A percentile compares a stretch with the other conserved stretches of the same genome.
These are phyloP conservation scores for Globisporangium barbulae DNA, from an alignment of 352 stramenopile species.

Conservation along the genomic window DNA sequence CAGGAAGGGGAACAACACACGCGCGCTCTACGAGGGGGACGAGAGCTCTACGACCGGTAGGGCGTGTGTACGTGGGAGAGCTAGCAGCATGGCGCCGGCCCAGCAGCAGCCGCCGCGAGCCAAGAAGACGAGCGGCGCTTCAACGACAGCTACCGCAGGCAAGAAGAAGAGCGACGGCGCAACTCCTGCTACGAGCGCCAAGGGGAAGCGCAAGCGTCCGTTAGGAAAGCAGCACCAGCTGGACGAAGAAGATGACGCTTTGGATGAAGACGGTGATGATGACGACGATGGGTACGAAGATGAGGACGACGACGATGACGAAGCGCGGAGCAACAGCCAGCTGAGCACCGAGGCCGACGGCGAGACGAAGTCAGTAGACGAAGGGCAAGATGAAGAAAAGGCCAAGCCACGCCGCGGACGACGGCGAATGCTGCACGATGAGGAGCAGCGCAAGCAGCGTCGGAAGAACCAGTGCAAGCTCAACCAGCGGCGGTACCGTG, in stretches of 20 bases:
- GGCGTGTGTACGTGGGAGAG: too few relatives aligned
- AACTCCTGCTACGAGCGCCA: not conserved
- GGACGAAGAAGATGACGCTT: not conserved
- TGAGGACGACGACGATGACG: not conserved
- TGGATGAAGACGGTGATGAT: constrained; percentile 2
- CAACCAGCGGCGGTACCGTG: constrained; percentile 70
- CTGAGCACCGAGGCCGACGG: not conserved
- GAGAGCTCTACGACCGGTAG: too few relatives aligned
- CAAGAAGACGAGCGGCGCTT: not conserved
- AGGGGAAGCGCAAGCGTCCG: constrained; percentile 12
- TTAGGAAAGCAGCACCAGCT: not conserved
- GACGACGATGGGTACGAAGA: not conserved
- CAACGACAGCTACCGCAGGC: not conserved
- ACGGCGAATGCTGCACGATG: constrained; percentile 54
- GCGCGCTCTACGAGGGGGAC: too few relatives aligned
- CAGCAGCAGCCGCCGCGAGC: not conserved
- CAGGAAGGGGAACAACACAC: not conserved
- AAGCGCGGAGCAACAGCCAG: constrained; percentile 8
- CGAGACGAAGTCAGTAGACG: not conserved
- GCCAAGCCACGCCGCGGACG: constrained; percentile 34
- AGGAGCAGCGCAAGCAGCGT: constrained; percentile 52
- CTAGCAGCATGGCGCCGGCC: not conserved
- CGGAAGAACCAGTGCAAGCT: constrained; percentile 76
- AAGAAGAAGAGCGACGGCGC: constrained; percentile 1
- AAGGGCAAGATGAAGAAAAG: not conserved